Evolutionary conservation across 1,139 yeast species (phyloP), one percentile per base, ranked within the genome.

Genomic region (Blastobotrys ciferrii): DNA sequence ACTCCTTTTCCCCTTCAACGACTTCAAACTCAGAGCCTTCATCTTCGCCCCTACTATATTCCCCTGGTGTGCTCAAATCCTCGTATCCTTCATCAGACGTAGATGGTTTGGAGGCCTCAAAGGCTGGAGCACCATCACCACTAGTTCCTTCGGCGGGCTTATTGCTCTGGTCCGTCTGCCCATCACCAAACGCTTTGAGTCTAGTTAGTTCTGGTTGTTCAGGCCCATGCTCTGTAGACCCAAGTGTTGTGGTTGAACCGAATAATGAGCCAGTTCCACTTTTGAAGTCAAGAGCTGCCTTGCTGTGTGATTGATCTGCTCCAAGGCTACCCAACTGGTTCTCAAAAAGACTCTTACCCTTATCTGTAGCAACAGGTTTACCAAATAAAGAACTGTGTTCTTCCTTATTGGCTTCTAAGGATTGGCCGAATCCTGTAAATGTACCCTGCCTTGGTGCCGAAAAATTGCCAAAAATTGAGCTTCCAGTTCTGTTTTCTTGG

Each of bases 11-110:
- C 5, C 25, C 46, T 17, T n/a, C n/a, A n/a, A 33, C 41, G 14
- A 23, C 51, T 17, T 39, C 42, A 30, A 28, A 28, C 11, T 40
- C 40, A 11, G 36, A 30, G 4, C 14, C 32, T 6, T 35, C 33
- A 19, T 14, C 38, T 23, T 14, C 38, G 1, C 36, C 40, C 7
- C 12, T 14, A 4, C 37, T 5, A 33, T 5, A 23, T 12, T 36
- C 40, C 3, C 25, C 40, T 11, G 40, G 40, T 19, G 40, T 36
- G 14, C 40, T 36, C 28, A 36, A 36, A 5, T 36, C 40, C 14
- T 36, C 40, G 28, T 36, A 36, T 11, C 40, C 40, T n/a, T 36
- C 40, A 36, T 36, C 40, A 4, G 40, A 36, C 7, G 40, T 36
- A 5, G 40, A 36, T 13, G 25, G 40, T 13, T 36, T 36, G 25